These are phyloP conservation scores for Camellia japonica DNA, from an alignment of 148 eudicot genomes.

Conservation along the genomic window DNA sequence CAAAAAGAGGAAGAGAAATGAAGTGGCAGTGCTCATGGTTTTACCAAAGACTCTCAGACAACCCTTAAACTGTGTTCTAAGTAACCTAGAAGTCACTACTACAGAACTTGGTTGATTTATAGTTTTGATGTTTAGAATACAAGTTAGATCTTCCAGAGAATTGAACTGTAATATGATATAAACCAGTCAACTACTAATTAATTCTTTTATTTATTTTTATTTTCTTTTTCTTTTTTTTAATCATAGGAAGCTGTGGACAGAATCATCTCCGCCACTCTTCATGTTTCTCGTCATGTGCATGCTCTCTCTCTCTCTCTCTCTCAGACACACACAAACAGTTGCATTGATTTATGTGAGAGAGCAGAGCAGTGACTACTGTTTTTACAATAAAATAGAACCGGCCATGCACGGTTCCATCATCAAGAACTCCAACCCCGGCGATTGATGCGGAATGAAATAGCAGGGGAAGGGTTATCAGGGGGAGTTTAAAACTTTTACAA, in stretches of 20 bases:
- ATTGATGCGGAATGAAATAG: no score
- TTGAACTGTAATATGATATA: not conserved
- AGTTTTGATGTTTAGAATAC: not conserved
- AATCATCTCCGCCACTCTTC: conserved; percentile 19
- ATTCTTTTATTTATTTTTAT: conserved; percentile 11
- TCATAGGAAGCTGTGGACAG: conserved; percentile 12
- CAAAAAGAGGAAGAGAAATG: conserved; percentile 14
- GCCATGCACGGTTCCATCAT: no score
- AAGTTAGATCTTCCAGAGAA: not conserved
- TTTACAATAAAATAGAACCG: no score
- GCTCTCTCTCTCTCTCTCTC: not conserved
- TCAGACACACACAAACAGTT: no score
- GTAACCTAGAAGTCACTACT: conserved; percentile 4
- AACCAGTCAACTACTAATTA: conserved; percentile 19
- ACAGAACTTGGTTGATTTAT: not conserved
- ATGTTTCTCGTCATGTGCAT: conserved; percentile 17
- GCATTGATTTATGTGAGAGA: no score
- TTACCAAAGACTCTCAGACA: not conserved
- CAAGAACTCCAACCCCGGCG: no score
- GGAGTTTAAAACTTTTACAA: no score
- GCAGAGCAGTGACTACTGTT: no score
- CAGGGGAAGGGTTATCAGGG: no score
- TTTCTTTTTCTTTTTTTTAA: not conserved
- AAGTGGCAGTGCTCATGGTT: not conserved
- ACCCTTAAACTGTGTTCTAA: not conserved